Percentiles rank a stretch among this genome's conserved stretches.
Evolutionary conservation across 1,284 basidiomycete genomes (phyloP).

Genomic region (Laetiporus sulphureus): DNA sequence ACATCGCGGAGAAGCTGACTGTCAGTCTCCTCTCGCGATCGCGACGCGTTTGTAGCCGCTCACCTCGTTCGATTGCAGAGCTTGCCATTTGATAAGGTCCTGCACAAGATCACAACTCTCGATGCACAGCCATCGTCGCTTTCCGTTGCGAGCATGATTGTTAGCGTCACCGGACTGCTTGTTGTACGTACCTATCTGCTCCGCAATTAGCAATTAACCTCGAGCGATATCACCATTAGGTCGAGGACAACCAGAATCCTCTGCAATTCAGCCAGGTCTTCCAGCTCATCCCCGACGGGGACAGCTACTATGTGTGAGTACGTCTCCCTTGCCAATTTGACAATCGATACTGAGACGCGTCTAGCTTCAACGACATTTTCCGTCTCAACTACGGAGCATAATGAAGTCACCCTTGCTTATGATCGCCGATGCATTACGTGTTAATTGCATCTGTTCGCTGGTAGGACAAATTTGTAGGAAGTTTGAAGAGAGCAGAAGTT

Average conservation of each 20-base stretch:
- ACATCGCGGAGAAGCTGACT: slow-evolving; percentile 78
- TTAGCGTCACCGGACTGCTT: slow-evolving; percentile 86
- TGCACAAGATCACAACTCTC: slow-evolving; percentile 78
- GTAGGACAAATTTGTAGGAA: too few relatives aligned
- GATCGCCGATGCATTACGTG: too few relatives aligned
- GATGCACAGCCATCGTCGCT: slow-evolving; percentile 86
- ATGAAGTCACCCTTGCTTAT: neutral
- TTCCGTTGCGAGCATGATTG: slow-evolving; percentile 62
- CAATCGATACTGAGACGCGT: slow-evolving; percentile 3
- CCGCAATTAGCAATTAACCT: too few relatives aligned
- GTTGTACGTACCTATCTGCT: slow-evolving; percentile 43
- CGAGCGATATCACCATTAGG: slow-evolving; percentile 44
- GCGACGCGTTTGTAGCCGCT: neutral
- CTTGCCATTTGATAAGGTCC: slow-evolving; percentile 79
- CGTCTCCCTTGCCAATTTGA: slow-evolving; percentile 3
- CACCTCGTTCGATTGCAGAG: slow-evolving; percentile 36
- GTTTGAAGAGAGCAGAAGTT: slow-evolving; percentile 10
- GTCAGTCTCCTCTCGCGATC: slow-evolving; percentile 35
- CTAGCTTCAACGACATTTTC: slow-evolving; percentile 84
- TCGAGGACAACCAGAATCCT: slow-evolving; percentile 76
- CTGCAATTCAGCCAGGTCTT: slow-evolving; percentile 89
- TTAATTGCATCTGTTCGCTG: too few relatives aligned
- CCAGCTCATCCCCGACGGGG: slow-evolving; percentile 79
- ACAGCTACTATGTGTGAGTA: slow-evolving; percentile 81
- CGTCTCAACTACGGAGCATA: slow-evolving; percentile 63